phyloP scores from a whole-genome alignment of 805 yeast species.

The Cephaloascus fragrans region DNA sequence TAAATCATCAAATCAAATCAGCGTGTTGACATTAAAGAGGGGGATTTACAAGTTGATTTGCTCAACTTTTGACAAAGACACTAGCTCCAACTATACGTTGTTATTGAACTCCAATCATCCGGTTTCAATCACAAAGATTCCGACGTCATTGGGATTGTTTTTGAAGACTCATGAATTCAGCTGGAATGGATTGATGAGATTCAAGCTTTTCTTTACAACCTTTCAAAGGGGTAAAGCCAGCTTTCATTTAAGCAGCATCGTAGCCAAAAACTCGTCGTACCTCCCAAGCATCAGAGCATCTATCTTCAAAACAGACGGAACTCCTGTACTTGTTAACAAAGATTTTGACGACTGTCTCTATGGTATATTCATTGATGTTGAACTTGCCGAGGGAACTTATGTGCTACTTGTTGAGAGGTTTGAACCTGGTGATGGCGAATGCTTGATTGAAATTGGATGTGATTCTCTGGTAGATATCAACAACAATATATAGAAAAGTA shows the following conservation, averaged over 20 bases:
- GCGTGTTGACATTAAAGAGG: neutral
- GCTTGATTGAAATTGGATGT: conserved; percentile 28
- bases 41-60: neutral
- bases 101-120: neutral
- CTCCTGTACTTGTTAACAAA: conserved; percentile 23
- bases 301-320: conserved; percentile 19
- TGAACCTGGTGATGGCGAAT: conserved; percentile 32
- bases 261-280: conserved; percentile 14
- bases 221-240: too few species aligned
- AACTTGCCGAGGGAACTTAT: conserved; percentile 16
- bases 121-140: conserved; percentile 7
- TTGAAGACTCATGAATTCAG: conserved; percentile 11
- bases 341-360: conserved; percentile 30
- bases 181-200: conserved; percentile 32
- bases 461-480: conserved; percentile 7
- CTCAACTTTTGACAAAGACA: neutral
- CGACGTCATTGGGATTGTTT: conserved; percentile 25
- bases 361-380: conserved; percentile 30
- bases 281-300: conserved; percentile 39
- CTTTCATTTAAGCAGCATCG: conserved; percentile 8
- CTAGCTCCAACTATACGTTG: neutral
- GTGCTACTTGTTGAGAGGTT: conserved; percentile 38
- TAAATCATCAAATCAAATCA: neutral
- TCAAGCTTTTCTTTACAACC: conserved; percentile 17
- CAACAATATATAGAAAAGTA: too few species aligned